These are phyloP conservation scores for Laburnicola sp. DNA, from an alignment of 2,329 filamentous ascomycete genomes.

Conservation along the genomic window DNA sequence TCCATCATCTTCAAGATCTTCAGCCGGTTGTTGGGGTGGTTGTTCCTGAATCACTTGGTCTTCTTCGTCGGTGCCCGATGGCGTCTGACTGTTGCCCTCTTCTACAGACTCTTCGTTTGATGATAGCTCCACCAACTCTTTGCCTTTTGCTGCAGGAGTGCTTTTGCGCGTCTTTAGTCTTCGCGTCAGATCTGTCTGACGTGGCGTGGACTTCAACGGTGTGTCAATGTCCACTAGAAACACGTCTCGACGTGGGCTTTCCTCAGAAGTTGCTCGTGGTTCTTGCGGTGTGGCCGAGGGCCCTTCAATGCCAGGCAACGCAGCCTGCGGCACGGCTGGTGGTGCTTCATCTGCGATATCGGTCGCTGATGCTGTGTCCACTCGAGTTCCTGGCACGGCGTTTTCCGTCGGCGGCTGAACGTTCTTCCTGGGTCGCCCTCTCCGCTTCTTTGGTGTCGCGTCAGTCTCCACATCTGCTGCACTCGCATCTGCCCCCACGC, in stretches of 20 bases:
- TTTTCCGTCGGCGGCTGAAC: conserved; percentile 20
- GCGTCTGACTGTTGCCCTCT: conserved; percentile 28
- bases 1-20: conserved; percentile 9
- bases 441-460: conserved; percentile 32
- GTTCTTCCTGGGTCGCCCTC: conserved; percentile 41
- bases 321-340: background rate
- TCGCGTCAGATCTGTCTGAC: conserved; percentile 18
- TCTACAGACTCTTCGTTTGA: conserved; percentile 31
- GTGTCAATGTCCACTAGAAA: conserved; percentile 2
- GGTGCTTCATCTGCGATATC: conserved; percentile 8
- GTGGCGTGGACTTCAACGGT: conserved; percentile 18
- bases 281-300: too few species aligned
- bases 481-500: conserved; percentile 23
- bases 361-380: too few species aligned
- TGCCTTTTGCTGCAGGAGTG: conserved; percentile 32
- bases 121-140: conserved; percentile 15
- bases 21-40: background rate
- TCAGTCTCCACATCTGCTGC: conserved; percentile 31
- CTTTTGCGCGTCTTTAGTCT: conserved; percentile 29
- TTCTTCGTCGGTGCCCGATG: conserved; percentile 31
- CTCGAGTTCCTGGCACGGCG: background rate
- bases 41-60: background rate
- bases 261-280: too few species aligned
- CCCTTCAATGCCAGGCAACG: too few species aligned
- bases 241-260: too few species aligned